Base-by-base conservation (phyloP, 2,329 filamentous ascomycete genomes). In the Neonectria sp. region DNA sequence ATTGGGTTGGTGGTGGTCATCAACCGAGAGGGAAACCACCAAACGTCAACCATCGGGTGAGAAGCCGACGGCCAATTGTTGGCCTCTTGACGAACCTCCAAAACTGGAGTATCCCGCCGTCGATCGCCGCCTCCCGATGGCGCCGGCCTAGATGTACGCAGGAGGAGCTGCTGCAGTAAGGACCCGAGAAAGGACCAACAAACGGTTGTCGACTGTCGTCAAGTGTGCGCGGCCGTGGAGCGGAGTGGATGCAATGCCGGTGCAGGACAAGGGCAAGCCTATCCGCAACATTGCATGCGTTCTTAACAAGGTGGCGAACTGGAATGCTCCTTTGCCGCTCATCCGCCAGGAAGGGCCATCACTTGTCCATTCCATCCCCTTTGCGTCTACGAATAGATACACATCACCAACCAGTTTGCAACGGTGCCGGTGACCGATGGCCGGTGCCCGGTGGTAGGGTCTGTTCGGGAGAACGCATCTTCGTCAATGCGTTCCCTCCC, bases 401-500 rank as follows among this genome's bases (percentile, higher is more conserved):
- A 40, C 15, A 40, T 40, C 37, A 7, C 15, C 37, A n/a, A 17
- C 15, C 37, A n/a, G 37, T 40, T 40, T 40, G 37, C 37, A 40
- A 40, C 37, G 37, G 37, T 40, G 7, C 37, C 2, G 37, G 17
- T n/a, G 37, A 40, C 37, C 15, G 15, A 40, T 40, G 37, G 37
- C 37, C 37, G 13, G 37, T 7, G 37, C 17, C 37, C 37, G 37
- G 37, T 40, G 37, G 37, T 8, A n/a, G 37, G 37, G 37, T n/a
- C 37, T 40, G 3, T 40, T 17, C 15, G 37, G 37, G 37, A n/a
- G 15, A 17, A n/a, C 37, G 37, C 37, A 40, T 51, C 17, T 65
- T 51, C 29, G 52, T 52, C 57, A 56, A 60, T 56, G 63, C 57
- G 57, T 49, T 65, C 52, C 62, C 55, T 65, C 57, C 62, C 57